Evolutionary conservation across 1,284 basidiomycete genomes (phyloP).

Genomic region (Gyrodon tennesseensis): DNA sequence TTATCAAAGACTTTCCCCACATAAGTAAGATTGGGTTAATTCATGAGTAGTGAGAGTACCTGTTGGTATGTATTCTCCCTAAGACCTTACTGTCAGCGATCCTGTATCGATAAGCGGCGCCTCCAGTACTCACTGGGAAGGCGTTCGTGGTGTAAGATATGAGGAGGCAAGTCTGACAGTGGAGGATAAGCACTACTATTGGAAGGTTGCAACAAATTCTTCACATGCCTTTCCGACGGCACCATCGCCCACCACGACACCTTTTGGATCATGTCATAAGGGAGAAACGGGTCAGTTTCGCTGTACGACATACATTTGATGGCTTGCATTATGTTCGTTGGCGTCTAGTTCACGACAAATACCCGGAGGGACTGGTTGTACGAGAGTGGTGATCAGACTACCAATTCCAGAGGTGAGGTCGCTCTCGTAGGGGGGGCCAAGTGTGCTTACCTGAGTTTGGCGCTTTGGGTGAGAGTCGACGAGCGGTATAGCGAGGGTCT

Average conservation of each 20-base stretch:
- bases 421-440: constrained; percentile 4
- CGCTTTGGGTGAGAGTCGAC: constrained; percentile 1
- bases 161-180: constrained; percentile 83
- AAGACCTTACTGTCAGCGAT: constrained; percentile 32
- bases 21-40: constrained; percentile 28
- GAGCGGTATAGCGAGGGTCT: constrained; percentile 8
- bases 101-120: constrained; percentile 7
- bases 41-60: constrained; percentile 51
- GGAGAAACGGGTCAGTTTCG: constrained; percentile 20
- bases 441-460: constrained; percentile 18
- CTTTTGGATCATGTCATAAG: constrained; percentile 50
- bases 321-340: constrained; percentile 58
- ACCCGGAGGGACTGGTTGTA: constrained; percentile 24
- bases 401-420: constrained; percentile 23
- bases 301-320: constrained; percentile 59
- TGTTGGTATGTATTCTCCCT: constrained; percentile 98
- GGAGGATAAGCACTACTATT: constrained; percentile 27
- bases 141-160: constrained; percentile 98
- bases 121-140: constrained; percentile 69
- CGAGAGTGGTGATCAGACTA: constrained; percentile 28
- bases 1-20: constrained; percentile 79
- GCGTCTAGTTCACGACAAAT: constrained; percentile 29
- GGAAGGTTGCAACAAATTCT: constrained; percentile 12
- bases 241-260: constrained; percentile 99
- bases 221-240: constrained; percentile 93